Evolutionary conservation across 75 land plant genomes (phyloP).

Genomic region (Isoetes taiwanensis): DNA sequence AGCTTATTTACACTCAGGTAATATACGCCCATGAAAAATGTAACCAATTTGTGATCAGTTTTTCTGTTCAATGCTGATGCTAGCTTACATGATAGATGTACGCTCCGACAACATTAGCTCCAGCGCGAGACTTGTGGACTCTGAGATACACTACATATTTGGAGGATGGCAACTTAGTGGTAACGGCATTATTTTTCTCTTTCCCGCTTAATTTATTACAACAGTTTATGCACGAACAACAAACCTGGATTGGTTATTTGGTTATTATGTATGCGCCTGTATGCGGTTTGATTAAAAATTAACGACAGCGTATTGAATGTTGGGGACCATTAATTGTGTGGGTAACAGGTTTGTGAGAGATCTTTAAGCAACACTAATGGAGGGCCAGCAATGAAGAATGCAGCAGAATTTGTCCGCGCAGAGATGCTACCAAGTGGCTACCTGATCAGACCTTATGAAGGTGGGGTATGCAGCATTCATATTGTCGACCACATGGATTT

Average conservation of each 20-base stretch:
- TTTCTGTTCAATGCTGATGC: not conserved
- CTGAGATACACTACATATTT: constrained; percentile 63
- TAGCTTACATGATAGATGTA: constrained; percentile 31
- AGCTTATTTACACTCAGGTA: constrained; percentile 87
- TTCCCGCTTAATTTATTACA: not conserved
- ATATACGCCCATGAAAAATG: too few species aligned
- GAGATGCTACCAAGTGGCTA: constrained; percentile 88
- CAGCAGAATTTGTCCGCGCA: constrained; percentile 60
- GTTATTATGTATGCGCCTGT: not conserved
- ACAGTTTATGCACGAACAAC: too few species aligned
- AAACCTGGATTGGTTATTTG: not conserved
- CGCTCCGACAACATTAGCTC: constrained; percentile 82
- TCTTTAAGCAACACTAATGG: constrained; percentile 50
- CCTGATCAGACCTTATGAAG: constrained; percentile 74
- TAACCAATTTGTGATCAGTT: not conserved
- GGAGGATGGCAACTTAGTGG: constrained; percentile 92
- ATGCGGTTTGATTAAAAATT: not conserved
- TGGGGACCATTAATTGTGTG: not conserved
- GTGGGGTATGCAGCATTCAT: constrained; percentile 70
- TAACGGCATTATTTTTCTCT: constrained; percentile 17
- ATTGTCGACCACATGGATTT: constrained; percentile 84
- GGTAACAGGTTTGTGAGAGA: constrained; percentile 70
- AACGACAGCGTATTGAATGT: too few species aligned
- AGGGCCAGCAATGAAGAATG: constrained; percentile 55
- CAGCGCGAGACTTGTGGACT: constrained; percentile 81